phyloP scores from a whole-genome alignment of 805 yeast genomes.

The Blastobotrys parvus region DNA sequence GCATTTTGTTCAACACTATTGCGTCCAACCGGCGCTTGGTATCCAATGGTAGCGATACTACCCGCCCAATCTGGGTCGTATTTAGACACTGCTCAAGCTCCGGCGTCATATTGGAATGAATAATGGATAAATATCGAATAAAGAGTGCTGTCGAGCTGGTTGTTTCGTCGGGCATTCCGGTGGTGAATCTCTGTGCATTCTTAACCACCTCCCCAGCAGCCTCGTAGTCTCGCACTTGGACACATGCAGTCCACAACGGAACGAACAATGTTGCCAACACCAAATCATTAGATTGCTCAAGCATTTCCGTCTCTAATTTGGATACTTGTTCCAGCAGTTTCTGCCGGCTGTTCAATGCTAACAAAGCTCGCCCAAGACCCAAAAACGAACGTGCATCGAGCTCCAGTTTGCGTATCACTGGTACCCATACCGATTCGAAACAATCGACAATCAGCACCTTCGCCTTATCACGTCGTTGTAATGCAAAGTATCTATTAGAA shows the following conservation, averaged over 20 bases:
- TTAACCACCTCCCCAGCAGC: background rate
- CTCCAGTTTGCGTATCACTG: conserved; percentile 6
- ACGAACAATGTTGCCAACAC: background rate
- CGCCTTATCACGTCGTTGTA: conserved; percentile 16
- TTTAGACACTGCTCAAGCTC: no score
- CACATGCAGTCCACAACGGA: conserved; percentile 1
- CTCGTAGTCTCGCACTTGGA: conserved; percentile 1
- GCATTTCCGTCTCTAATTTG: background rate
- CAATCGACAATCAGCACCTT: conserved; percentile 13
- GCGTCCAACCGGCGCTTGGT: background rate
- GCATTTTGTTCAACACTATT: background rate
- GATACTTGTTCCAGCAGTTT: background rate
- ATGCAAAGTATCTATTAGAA: conserved; percentile 23
- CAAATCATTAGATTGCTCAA: background rate
- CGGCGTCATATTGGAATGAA: background rate
- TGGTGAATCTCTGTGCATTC: background rate
- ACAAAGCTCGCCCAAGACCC: conserved; percentile 12
- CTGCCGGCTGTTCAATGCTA: conserved; percentile 5
- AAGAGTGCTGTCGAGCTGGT: background rate
- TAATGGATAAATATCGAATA: background rate
- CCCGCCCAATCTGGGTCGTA: background rate
- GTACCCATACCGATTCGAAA: conserved; percentile 17
- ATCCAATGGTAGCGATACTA: background rate
- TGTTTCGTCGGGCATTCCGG: background rate
- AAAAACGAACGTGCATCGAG: conserved; percentile 1